Evolutionary conservation across 192 early-diverging fungal genomes (phyloP).

Genomic region (Coemansia sp.): DNA sequence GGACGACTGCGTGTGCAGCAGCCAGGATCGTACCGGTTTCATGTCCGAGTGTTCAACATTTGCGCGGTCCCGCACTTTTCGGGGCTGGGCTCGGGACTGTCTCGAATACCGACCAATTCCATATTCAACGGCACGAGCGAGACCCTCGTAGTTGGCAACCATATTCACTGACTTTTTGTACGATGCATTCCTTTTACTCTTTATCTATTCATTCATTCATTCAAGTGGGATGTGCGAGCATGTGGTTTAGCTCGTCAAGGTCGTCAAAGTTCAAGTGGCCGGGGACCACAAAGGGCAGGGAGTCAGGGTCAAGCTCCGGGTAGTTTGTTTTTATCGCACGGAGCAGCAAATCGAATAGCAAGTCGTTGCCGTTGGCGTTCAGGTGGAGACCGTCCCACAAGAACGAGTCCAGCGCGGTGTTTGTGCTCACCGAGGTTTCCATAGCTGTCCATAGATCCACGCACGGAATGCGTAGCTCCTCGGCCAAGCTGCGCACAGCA

Average conservation of each 20-base stretch:
- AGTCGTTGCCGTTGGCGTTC: slow-evolving; percentile 37
- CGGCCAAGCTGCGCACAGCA: slow-evolving; percentile 14
- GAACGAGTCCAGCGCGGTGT: slow-evolving; percentile 16
- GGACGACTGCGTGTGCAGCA: slow-evolving; percentile 7
- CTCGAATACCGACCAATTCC: slow-evolving; percentile 12
- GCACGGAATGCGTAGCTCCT: slow-evolving; percentile 10
- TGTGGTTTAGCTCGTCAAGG: too few species aligned
- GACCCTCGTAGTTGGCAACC: slow-evolving; percentile 13
- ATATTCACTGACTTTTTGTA: slow-evolving; percentile 4
- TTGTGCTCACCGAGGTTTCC: neutral
- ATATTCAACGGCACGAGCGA: slow-evolving; percentile 26
- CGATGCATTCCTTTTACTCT: neutral
- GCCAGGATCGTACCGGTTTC: slow-evolving; percentile 29
- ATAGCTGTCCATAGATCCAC: slow-evolving; percentile 46
- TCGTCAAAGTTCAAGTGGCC: too few species aligned
- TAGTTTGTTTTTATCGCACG: slow-evolving; percentile 5
- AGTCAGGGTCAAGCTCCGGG: slow-evolving; percentile 30
- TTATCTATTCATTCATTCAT: neutral
- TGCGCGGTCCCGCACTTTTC: slow-evolving; percentile 11
- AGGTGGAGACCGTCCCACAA: slow-evolving; percentile 41
- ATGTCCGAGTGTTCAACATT: slow-evolving; percentile 28
- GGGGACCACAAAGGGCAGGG: slow-evolving; percentile 12
- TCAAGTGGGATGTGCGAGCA: too few species aligned
- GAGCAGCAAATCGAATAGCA: slow-evolving; percentile 26
- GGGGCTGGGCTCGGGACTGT: neutral